Evolutionary conservation across 306 rosid species (phyloP), one percentile per base, ranked within the genome.

Genomic region (Luffa aegyptiaca): DNA sequence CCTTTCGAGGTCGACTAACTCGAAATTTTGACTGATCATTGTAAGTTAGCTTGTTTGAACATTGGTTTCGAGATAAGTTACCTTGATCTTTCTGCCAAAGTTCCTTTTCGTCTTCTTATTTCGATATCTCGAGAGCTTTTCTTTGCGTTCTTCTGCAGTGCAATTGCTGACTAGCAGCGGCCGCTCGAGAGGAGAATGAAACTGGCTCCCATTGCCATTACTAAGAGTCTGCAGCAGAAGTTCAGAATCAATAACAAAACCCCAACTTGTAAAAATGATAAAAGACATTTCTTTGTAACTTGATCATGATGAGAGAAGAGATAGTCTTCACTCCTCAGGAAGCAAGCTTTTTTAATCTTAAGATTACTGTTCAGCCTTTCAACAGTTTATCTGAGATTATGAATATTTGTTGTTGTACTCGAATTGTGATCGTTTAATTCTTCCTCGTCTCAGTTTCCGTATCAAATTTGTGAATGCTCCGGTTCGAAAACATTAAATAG

Each of bases 61-160:
- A 51, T 46, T 33, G 59, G 4, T 31, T 63, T 58, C 41, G 6
- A 2, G 16, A 46, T 46, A 71, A 26, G 13, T 66, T 89, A 96
- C 99, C 99, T 96, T 96, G 86, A 96, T 93, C 88, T 96, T 96
- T 91, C 99, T 87, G 82, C 97, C 97, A 17, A 96, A 96, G 77
- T 96, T 96, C 86, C 99, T 90, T 87, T 92, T 96, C 6, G 91
- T 83, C 89, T 87, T 93, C 92, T 96, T 96, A 73, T 85, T 93
- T 86, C 99, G 88, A 84, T 96, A 96, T 85, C 99, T 89, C 16
- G 97, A 90, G 80, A 96, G 98, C 87, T 96, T 90, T 83, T 96
- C 96, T 59, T 1, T 81, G 77, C 99, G 99, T 42, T 91, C 98
- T 84, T 96, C 96, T 0, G 87, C 86, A 81, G 82, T 92, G 87